A percentile compares a stretch with the other conserved stretches of the same genome.
Evolutionary conservation across 2,329 filamentous ascomycete genomes (phyloP).

Genomic region (Ambrosiella xylebori): DNA sequence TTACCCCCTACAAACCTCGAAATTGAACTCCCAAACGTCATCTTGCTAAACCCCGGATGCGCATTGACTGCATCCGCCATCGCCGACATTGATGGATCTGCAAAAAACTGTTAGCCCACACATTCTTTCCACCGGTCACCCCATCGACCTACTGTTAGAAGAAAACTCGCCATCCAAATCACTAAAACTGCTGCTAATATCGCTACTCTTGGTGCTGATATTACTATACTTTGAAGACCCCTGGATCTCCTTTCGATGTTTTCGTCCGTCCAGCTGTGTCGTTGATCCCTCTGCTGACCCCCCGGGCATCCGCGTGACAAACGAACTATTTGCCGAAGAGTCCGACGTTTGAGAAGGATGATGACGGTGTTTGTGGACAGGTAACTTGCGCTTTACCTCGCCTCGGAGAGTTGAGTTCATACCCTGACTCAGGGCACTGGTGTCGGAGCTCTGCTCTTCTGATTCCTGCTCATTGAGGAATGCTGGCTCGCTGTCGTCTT

Average conservation of each 20-base stretch:
- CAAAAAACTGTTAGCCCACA: neutral
- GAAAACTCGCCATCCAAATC: conserved; percentile 53
- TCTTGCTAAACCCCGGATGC: conserved; percentile 44
- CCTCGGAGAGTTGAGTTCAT: conserved; percentile 36
- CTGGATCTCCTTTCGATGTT: conserved; percentile 41
- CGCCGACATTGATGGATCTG: conserved; percentile 51
- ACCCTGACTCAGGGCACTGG: conserved; percentile 23
- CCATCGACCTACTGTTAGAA: conserved; percentile 3
- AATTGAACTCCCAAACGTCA: conserved; percentile 13
- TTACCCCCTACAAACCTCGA: conserved; percentile 11
- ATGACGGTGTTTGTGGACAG: conserved; percentile 19
- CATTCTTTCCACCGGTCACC: neutral
- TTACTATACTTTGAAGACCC: conserved; percentile 35
- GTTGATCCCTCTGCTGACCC: conserved; percentile 19
- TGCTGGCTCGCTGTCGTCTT: conserved; percentile 37
- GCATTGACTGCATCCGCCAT: conserved; percentile 61
- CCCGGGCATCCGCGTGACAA: conserved; percentile 21
- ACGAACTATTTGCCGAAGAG: conserved; percentile 41
- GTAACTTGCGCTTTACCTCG: conserved; percentile 22
- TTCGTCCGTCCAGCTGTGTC: conserved; percentile 38
- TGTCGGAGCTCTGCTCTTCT: conserved; percentile 13
- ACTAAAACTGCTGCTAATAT: conserved; percentile 75
- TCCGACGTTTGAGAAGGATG: conserved; percentile 41
- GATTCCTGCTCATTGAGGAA: conserved; percentile 26
- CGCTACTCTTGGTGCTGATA: conserved; percentile 44